Conservation (phyloP, 805 yeast genomes). For the Candida morakotiae region DNA sequence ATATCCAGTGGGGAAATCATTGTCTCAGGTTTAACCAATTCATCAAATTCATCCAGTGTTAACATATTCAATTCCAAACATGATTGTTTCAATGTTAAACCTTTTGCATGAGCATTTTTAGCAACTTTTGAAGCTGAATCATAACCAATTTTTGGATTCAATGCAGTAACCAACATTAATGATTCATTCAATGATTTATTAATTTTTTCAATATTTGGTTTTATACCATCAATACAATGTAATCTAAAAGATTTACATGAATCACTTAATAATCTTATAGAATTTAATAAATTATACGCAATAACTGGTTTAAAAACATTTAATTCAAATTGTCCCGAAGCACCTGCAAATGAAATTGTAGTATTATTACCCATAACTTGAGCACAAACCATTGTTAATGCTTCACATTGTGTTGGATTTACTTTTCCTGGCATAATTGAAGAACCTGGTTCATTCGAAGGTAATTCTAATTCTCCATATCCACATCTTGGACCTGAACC, state of each 20-base stretch:
- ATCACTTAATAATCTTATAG: constrained; percentile 32
- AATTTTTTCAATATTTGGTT: constrained; percentile 33
- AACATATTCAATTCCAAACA: constrained; percentile 33
- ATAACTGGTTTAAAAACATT: constrained; percentile 39
- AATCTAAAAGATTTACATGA: constrained; percentile 31
- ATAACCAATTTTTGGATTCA: constrained; percentile 38
- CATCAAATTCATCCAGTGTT: constrained; percentile 30
- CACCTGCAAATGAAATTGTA: constrained; percentile 36
- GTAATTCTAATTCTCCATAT: constrained; percentile 36
- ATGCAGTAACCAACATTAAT: constrained; percentile 38
- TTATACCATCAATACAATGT: constrained; percentile 36
- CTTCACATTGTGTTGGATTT: constrained; percentile 39
- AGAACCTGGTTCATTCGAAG: constrained; percentile 39
- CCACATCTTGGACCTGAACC: constrained; percentile 41
- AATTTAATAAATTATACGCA: constrained; percentile 32
- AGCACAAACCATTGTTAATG: constrained; percentile 37
- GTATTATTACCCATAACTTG: constrained; percentile 39
- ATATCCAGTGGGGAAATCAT: constrained; percentile 50
- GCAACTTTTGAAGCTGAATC: constrained; percentile 39
- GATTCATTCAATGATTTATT: constrained; percentile 34
- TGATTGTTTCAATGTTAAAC: constrained; percentile 34
- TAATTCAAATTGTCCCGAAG: constrained; percentile 38
- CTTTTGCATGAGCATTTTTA: constrained; percentile 39
- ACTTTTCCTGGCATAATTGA: constrained; percentile 42
- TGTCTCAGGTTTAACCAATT: constrained; percentile 39